Evolutionary conservation across 352 stramenopile genomes (phyloP).

Genomic region (Phytophthora constricta): DNA sequence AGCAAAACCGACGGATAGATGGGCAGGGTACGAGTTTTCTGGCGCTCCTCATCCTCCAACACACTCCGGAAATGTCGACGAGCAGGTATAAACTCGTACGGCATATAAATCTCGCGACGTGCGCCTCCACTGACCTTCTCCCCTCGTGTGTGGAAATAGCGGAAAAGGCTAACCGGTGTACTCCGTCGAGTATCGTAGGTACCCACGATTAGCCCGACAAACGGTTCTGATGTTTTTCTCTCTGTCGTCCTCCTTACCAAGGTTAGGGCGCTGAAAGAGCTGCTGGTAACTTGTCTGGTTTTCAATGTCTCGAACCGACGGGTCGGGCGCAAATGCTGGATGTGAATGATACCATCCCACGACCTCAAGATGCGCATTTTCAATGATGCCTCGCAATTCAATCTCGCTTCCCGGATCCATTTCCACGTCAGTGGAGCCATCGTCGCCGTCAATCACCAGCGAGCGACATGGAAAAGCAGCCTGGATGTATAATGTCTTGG

Average conservation of each 20-base stretch:
- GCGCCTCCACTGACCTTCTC: constrained; percentile 73
- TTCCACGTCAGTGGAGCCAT: constrained; percentile 94
- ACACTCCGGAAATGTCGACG: constrained; percentile 60
- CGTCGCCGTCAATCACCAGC: constrained; percentile 87
- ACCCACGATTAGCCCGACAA: constrained; percentile 94
- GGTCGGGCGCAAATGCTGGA: constrained; percentile 92
- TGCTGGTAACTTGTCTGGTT: constrained; percentile 95
- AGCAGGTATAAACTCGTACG: constrained; percentile 69
- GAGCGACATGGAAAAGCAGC: constrained; percentile 93
- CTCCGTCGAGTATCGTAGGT: constrained; percentile 91
- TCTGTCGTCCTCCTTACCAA: constrained; percentile 16
- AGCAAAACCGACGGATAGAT: constrained; percentile 57
- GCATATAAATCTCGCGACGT: constrained; percentile 64
- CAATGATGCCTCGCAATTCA: constrained; percentile 90
- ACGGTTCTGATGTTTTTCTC: constrained; percentile 74
- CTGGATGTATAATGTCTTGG: constrained; percentile 92
- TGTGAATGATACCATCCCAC: constrained; percentile 97
- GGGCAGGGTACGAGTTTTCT: constrained; percentile 31
- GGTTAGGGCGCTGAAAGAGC: constrained; percentile 75
- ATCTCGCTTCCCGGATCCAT: constrained; percentile 95
- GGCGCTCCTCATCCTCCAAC: constrained; percentile 49
- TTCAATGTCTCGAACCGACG: constrained; percentile 93
- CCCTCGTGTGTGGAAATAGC: constrained; percentile 80
- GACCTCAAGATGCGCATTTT: constrained; percentile 88
- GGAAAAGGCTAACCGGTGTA: constrained; percentile 79